Evolutionary conservation across 2,329 filamentous ascomycete species (phyloP).

Genomic region (Fusarium citri): DNA sequence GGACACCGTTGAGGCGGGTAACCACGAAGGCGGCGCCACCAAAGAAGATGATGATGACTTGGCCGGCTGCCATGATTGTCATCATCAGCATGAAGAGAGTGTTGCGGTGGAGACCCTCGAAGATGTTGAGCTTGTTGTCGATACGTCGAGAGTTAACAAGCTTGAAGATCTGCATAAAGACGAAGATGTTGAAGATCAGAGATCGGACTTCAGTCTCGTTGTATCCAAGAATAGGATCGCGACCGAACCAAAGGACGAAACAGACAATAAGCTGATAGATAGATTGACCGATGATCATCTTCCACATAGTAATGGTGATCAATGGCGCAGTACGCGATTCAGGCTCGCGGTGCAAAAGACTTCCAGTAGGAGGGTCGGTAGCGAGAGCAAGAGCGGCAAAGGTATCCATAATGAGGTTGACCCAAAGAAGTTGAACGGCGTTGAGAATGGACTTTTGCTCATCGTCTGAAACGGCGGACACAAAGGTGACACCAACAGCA

Average conservation of each 20-base stretch:
- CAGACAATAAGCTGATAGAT: slow-evolving; percentile 70
- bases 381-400: slow-evolving; percentile 73
- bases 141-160: slow-evolving; percentile 74
- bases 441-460: slow-evolving; percentile 70
- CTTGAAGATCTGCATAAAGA: slow-evolving; percentile 80
- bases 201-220: slow-evolving; percentile 59
- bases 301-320: slow-evolving; percentile 77
- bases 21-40: slow-evolving; percentile 77
- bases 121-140: slow-evolving; percentile 89
- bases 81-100: slow-evolving; percentile 44
- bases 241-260: slow-evolving; percentile 70
- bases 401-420: slow-evolving; percentile 77
- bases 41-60: slow-evolving; percentile 41
- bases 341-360: slow-evolving; percentile 65
- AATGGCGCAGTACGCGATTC: slow-evolving; percentile 74
- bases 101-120: slow-evolving; percentile 70
- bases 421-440: slow-evolving; percentile 75
- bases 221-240: slow-evolving; percentile 61
- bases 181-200: slow-evolving; percentile 76
- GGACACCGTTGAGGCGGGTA: slow-evolving; percentile 67
- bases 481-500: slow-evolving; percentile 72
- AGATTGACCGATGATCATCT: slow-evolving; percentile 72
- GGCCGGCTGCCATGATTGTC: slow-evolving; percentile 47
- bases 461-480: slow-evolving; percentile 67
- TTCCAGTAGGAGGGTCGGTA: slow-evolving; percentile 70